These are phyloP conservation scores for Aspergillus sp. DNA, from an alignment of 2,329 filamentous ascomycete species.

Conservation along the genomic window DNA sequence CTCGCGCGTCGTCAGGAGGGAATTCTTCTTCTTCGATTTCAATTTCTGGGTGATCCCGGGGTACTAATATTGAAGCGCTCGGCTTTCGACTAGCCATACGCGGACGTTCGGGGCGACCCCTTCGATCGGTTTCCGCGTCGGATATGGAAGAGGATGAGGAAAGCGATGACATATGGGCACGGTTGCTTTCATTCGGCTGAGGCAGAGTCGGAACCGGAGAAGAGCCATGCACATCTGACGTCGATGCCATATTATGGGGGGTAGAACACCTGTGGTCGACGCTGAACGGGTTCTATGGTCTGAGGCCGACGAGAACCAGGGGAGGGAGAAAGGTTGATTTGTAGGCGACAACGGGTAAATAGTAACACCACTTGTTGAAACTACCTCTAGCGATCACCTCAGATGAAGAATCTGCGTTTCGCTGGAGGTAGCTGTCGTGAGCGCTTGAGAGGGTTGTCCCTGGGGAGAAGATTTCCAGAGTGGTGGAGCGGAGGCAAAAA, in stretches of 20 bases:
- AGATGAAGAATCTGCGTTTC: constrained; percentile 38
- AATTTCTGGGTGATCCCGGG: constrained; percentile 71
- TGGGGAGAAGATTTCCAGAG: constrained; percentile 16
- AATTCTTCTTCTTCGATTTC: constrained; percentile 73
- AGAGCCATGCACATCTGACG: constrained; percentile 38
- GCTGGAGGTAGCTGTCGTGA: constrained; percentile 39
- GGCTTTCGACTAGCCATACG: constrained; percentile 72
- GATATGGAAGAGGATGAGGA: constrained; percentile 50
- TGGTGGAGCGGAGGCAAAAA: constrained; percentile 4
- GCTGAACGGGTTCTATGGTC: constrained; percentile 9
- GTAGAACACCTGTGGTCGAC: constrained; percentile 12
- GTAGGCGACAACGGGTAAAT: background rate
- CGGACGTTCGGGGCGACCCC: constrained; percentile 57
- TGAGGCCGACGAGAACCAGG: background rate
- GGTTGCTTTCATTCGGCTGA: constrained; percentile 39
- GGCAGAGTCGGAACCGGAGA: constrained; percentile 41
- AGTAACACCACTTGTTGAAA: constrained; percentile 17
- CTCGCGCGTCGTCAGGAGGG: constrained; percentile 82
- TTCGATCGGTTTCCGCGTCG: constrained; percentile 47
- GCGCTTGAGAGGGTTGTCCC: constrained; percentile 20
- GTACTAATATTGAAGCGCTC: constrained; percentile 79
- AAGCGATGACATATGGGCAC: constrained; percentile 41
- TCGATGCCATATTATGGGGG: constrained; percentile 33
- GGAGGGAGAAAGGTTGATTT: background rate
- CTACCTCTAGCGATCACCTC: constrained; percentile 41